Evolutionary conservation across 495 filamentous ascomycete genomes (phyloP), one percentile per base, ranked within the genome.

Genomic region (Penicillium diatomitis): DNA sequence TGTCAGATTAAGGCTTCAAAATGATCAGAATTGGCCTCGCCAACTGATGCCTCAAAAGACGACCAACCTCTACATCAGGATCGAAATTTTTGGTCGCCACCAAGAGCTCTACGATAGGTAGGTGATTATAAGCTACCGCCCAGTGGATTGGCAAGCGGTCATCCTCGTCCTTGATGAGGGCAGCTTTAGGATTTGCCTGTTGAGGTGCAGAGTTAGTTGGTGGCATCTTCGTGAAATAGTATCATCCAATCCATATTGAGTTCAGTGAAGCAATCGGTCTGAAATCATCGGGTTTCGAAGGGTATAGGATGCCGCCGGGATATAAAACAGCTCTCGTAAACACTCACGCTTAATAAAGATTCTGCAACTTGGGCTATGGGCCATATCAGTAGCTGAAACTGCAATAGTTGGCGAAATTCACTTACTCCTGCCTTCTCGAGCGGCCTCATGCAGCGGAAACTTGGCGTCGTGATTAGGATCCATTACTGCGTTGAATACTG

Each of bases 121-220:
- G 66, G 36, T 80, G 84, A 62, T 91, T 94, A 65, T 85, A 85
- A 38, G 90, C 92, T 9, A 81, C 79, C 2, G 92, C 92, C 94
- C 94, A 99, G 68, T 99, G 94, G 44, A 97, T 83, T 0, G 94
- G 86, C 27, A 96, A 79, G 43, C 92, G 86, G 43, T 89, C 88
- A 64, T 99, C 92, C 43, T 86, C 83, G 57, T 99, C 92, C 63
- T 82, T 85, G 41, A 71, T 72, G 33, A 70, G 72, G 9, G 87
- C 83, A 37, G 90, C 77, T 55, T 87, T 88, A 0, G 87, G 84
- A 57, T 94, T 90, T 56, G 84, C 84, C 82, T 94, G 9, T 20
- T 20, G 20, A 20, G 20, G 2, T 20, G 20, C 20, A 20, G 20
- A 20, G 20, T 20, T 20, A 20, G 0, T 20, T 20, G 2, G 20